These are phyloP conservation scores for Amoeboaphelidium occidentale DNA, from an alignment of 371 early-diverging fungal genomes.

Conservation along the genomic window DNA sequence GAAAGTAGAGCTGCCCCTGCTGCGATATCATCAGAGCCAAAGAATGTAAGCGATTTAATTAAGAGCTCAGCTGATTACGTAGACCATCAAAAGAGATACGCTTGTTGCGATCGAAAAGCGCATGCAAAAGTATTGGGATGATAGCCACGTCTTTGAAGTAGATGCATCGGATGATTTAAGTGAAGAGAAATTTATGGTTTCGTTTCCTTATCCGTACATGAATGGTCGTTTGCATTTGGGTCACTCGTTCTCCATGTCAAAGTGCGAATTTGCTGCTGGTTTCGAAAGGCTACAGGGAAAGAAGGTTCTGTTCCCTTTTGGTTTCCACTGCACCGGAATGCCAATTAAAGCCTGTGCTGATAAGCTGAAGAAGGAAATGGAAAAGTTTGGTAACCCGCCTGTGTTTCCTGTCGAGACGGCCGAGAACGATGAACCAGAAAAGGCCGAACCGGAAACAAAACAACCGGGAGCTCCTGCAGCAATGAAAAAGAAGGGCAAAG, in stretches of 20 bases:
- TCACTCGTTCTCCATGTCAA: constrained; percentile 92
- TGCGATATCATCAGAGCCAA: background rate
- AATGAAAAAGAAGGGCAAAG: constrained; percentile 39
- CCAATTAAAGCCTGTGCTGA: constrained; percentile 99
- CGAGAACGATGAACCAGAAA: constrained; percentile 13
- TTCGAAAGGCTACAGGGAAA: constrained; percentile 89
- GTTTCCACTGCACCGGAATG: constrained; percentile 99
- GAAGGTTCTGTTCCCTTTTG: constrained; percentile 88
- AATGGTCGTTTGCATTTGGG: constrained; percentile 97
- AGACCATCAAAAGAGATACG: constrained; percentile 40
- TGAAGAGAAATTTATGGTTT: constrained; percentile 76
- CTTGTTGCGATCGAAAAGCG: constrained; percentile 47
- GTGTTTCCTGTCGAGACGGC: background rate
- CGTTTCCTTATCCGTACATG: constrained; percentile 99
- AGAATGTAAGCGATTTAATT: no score
- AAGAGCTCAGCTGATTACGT: no score
- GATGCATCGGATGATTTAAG: constrained; percentile 34
- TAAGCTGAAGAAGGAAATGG: constrained; percentile 84
- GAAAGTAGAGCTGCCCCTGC: background rate
- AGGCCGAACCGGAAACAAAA: constrained; percentile 15
- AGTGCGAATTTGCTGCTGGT: constrained; percentile 87
- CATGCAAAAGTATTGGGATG: constrained; percentile 60
- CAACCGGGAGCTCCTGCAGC: constrained; percentile 10
- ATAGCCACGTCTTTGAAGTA: constrained; percentile 45
- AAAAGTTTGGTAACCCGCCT: constrained; percentile 50